Evolutionary conservation across 2,329 filamentous ascomycete species (phyloP).

Genomic region (Verticillium tricorpus): DNA sequence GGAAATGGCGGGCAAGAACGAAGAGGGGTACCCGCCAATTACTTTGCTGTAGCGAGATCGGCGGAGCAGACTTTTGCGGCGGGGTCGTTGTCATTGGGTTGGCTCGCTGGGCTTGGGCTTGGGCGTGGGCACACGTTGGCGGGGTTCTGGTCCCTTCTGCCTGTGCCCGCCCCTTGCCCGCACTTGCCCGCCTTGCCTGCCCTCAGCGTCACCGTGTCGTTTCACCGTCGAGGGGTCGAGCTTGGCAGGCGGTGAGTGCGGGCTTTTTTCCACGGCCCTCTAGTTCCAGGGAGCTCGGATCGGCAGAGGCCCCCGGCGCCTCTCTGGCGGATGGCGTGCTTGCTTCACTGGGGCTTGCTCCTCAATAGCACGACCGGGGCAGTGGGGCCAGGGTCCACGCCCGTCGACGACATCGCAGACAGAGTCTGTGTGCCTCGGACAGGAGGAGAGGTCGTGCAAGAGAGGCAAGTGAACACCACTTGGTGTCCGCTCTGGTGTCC

Average conservation of each 20-base stretch:
- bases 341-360: neutral
- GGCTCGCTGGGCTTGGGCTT: too few species aligned
- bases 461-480: too few species aligned
- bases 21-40: constrained; percentile 1
- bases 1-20: constrained; percentile 7
- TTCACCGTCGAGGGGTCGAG: neutral
- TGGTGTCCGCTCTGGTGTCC: too few species aligned
- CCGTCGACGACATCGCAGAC: neutral
- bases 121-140: neutral
- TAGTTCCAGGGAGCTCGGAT: neutral
- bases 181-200: neutral
- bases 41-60: neutral
- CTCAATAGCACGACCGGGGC: neutral
- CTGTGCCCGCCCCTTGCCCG: neutral
- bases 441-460: too few species aligned
- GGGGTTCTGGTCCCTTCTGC: neutral
- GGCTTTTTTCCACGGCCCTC: neutral
- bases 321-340: neutral
- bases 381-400: neutral
- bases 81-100: neutral
- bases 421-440: too few species aligned
- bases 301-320: neutral
- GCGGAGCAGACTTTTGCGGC: neutral
- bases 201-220: neutral
- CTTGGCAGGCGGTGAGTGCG: neutral